These are phyloP conservation scores for Lagenidium giganteum DNA, from an alignment of 352 stramenopile genomes.

Conservation along the genomic window DNA sequence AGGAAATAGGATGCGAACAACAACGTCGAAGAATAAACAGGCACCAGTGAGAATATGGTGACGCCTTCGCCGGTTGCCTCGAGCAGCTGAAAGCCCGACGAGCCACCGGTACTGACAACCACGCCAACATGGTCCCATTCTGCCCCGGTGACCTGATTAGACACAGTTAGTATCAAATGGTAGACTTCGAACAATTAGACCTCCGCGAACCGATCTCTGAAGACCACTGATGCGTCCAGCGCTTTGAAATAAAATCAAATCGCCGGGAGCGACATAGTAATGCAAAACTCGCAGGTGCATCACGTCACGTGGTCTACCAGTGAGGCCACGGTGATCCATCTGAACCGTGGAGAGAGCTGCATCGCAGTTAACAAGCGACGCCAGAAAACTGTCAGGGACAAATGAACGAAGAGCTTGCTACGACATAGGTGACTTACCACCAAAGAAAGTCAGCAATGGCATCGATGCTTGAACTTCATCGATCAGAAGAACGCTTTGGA, in stretches of 20 bases:
- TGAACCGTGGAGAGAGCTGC: conserved; percentile 6
- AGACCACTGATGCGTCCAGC: conserved; percentile 33
- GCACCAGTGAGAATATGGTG: conserved; percentile 40
- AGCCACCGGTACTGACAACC: conserved; percentile 26
- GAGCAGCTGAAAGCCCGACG: conserved; percentile 27
- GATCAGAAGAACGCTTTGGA: conserved; percentile 40
- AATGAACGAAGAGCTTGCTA: not conserved
- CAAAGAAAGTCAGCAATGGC: conserved; percentile 47
- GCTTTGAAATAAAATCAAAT: conserved; percentile 59
- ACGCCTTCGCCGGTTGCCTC: conserved; percentile 65
- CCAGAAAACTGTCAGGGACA: not conserved
- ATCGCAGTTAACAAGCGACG: not conserved
- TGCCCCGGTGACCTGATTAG: conserved; percentile 35
- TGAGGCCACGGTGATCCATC: not conserved
- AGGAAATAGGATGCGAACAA: not conserved
- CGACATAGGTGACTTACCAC: conserved; percentile 21
- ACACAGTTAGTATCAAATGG: not conserved
- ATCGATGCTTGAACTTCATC: conserved; percentile 29
- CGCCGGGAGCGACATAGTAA: conserved; percentile 40
- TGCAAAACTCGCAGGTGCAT: conserved; percentile 55
- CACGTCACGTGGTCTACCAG: conserved; percentile 30
- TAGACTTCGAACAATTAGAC: not conserved
- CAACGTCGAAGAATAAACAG: conserved; percentile 2
- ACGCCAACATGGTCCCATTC: conserved; percentile 67
- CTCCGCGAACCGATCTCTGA: conserved; percentile 39